These are phyloP conservation scores for Amyloporia xantha DNA, from an alignment of 768 basidiomycete genomes.

Conservation along the genomic window DNA sequence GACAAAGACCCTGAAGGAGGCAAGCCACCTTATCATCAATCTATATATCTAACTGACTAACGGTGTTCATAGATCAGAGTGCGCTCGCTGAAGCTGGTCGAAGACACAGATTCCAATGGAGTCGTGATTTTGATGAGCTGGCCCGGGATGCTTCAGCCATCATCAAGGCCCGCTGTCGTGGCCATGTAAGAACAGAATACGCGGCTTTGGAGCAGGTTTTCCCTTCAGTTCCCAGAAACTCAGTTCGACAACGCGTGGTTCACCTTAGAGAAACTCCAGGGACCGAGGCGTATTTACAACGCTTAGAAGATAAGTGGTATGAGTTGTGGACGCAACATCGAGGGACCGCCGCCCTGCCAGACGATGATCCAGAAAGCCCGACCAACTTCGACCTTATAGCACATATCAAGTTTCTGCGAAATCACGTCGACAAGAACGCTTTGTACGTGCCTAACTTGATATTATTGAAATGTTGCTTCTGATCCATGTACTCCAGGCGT, in stretches of 20 bases:
- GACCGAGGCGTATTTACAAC: constrained; percentile 67
- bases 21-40: too few relatives aligned
- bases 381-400: constrained; percentile 72
- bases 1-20: constrained; percentile 27
- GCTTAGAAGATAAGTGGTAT: constrained; percentile 79
- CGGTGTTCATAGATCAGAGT: neutral
- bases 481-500: too few relatives aligned
- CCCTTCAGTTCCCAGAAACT: constrained; percentile 65
- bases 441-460: constrained; percentile 53
- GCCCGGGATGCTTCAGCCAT: constrained; percentile 80
- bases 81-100: constrained; percentile 24
- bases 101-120: constrained; percentile 78
- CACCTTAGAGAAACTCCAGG: constrained; percentile 56
- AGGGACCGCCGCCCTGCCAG: constrained; percentile 61
- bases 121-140: constrained; percentile 80
- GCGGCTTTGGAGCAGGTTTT: constrained; percentile 74
- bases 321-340: constrained; percentile 68
- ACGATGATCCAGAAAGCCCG: constrained; percentile 59
- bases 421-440: constrained; percentile 78
- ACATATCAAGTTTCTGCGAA: constrained; percentile 78
- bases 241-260: constrained; percentile 61
- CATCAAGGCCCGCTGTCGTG: constrained; percentile 70
- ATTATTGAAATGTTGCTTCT: too few relatives aligned
- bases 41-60: neutral
- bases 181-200: constrained; percentile 56